Percentiles rank a stretch among this genome's conserved stretches.
Conservation (phyloP, 2,329 filamentous ascomycete species). For the Elsinoe arachidis region DNA sequence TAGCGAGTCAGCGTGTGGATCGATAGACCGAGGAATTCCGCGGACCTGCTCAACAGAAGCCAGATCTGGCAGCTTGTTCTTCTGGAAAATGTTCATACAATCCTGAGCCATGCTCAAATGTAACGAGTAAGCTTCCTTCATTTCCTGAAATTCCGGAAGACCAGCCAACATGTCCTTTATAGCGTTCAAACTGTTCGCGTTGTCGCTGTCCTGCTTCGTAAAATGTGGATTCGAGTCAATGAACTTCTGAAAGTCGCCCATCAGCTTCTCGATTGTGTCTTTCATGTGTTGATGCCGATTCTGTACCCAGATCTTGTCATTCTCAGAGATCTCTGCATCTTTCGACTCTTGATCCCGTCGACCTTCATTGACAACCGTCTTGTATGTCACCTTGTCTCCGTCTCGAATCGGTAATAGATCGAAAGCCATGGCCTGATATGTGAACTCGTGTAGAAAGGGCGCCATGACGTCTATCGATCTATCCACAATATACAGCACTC, state of each 20-base stretch:
- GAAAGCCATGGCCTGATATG: slow-evolving; percentile 97
- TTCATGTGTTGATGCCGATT: slow-evolving; percentile 97
- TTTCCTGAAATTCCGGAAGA: slow-evolving; percentile 85
- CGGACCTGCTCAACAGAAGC: slow-evolving; percentile 72
- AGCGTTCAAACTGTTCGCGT: slow-evolving; percentile 69
- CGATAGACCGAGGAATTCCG: background rate
- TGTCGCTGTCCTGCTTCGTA: slow-evolving; percentile 60
- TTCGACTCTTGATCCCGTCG: slow-evolving; percentile 64
- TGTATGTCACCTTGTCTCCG: slow-evolving; percentile 78
- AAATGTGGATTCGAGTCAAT: slow-evolving; percentile 88
- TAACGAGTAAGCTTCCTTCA: slow-evolving; percentile 89
- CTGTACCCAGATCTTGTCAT: slow-evolving; percentile 90
- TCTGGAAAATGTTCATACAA: slow-evolving; percentile 88
- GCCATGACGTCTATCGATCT: slow-evolving; percentile 86
- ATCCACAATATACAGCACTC: slow-evolving; percentile 78
- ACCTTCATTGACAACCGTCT: slow-evolving; percentile 69
- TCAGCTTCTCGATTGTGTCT: slow-evolving; percentile 88
- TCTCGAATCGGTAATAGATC: slow-evolving; percentile 85
- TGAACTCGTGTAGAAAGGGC: slow-evolving; percentile 89
- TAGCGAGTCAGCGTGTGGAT: slow-evolving; percentile 12
- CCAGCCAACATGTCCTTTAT: slow-evolving; percentile 97
- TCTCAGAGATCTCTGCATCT: slow-evolving; percentile 83
- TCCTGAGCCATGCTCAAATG: slow-evolving; percentile 96
- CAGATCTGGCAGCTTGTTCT: slow-evolving; percentile 75
- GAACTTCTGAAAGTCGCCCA: slow-evolving; percentile 87